Evolutionary conservation across 2,329 filamentous ascomycete genomes (phyloP).

Genomic region (Eurotiales sp.): DNA sequence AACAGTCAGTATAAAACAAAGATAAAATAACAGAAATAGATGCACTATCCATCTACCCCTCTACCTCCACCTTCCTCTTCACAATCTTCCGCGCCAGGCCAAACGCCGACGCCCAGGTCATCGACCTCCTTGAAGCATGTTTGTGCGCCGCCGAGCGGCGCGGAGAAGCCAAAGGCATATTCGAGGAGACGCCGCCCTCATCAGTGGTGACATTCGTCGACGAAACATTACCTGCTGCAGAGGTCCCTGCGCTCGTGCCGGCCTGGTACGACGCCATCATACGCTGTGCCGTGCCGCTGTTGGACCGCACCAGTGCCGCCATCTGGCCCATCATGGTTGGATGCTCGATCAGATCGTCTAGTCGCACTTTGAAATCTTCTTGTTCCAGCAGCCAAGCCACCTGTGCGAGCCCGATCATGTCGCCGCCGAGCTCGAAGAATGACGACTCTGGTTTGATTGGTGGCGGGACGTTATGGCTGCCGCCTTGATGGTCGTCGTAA

Average conservation of each 20-base stretch:
- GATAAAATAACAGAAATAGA: too few relatives aligned
- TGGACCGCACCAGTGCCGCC: conserved; percentile 27
- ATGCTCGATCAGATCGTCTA: conserved; percentile 40
- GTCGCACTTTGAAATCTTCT: conserved; percentile 35
- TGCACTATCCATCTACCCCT: too few relatives aligned
- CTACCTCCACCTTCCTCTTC: conserved; percentile 13
- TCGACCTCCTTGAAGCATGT: conserved; percentile 4
- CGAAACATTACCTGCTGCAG: not conserved
- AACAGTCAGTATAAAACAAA: too few relatives aligned
- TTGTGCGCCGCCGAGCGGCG: too few relatives aligned
- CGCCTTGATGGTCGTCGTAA: not conserved
- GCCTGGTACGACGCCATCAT: conserved; percentile 11
- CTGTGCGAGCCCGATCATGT: conserved; percentile 40
- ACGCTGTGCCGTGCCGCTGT: conserved; percentile 7
- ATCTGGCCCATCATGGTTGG: conserved; percentile 41
- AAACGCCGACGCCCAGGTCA: conserved; percentile 14
- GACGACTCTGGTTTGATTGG: conserved; percentile 37
- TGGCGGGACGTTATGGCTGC: conserved; percentile 6
- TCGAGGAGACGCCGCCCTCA: not conserved
- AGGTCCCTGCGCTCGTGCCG: too few relatives aligned
- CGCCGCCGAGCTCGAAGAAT: conserved; percentile 41
- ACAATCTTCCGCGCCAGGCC: conserved; percentile 14
- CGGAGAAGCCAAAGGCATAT: too few relatives aligned
- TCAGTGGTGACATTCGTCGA: not conserved
- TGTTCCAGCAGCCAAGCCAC: conserved; percentile 40